Base-by-base conservation (phyloP, 164 flowering plant genomes). In the Hamamelis virginiana region DNA sequence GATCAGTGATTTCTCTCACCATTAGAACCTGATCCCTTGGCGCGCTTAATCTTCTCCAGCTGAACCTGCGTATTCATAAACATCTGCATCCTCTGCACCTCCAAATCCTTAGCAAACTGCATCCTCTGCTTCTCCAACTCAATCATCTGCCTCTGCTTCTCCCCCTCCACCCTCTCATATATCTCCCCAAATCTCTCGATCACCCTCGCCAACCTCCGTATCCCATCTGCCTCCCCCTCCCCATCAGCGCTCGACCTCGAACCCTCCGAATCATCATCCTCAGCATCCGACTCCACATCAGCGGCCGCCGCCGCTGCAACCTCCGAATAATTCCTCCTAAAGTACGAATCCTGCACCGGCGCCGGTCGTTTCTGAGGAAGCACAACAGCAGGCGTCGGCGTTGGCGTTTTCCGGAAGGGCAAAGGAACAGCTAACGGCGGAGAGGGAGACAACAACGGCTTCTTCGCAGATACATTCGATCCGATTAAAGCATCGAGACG, bases 41-140 rank as follows among this genome's bases (percentile, higher is more conserved):
- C 72, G 1, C 83, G 86, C 83, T 90, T 92, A 45, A 86, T 75
- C 84, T 85, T 87, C 82, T 86, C 90, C 26, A 92, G 84, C 83
- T 87, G 87, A 60, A 90, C 83, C 79, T 92, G 97, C 14, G 89
- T 85, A 51, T 92, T 93, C 88, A 88, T 81, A 69, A 89, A 87
- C 71, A 90, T 80, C 77, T 86, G 84, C 97, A 90, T 88, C 76
- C 96, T 83, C 77, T 90, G 90, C 68, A 81, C 75, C 83, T 90
- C 95, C 87, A 90, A 76, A 76, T 81, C 89, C 78, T 84, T 90
- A 2, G 84, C 82, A 72, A 86, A 85, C 75, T 90, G 85, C 95
- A 88, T 88, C 74, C 91, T 81, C 78, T 92, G 89, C 81, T 89
- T 92, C 85, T 92, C 96, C 77, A 90, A 73, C 50, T 90, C 96